Conservation (phyloP, 2,329 filamentous ascomycete species). For the Beauveria brongniartii region DNA sequence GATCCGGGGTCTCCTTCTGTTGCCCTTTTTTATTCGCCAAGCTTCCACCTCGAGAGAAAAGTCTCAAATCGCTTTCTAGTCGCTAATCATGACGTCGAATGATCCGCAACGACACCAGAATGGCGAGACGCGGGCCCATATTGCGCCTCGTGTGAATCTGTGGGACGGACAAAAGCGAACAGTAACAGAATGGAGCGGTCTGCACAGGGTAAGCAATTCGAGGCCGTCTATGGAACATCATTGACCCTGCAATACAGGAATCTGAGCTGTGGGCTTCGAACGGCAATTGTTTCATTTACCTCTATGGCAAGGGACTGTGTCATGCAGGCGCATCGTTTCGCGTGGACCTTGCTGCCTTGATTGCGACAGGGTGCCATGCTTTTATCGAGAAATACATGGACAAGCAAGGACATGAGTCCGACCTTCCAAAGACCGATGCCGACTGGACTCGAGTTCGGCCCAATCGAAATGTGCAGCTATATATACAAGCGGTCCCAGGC, state of each 20-base stretch:
- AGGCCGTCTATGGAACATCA: not conserved
- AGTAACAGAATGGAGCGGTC: not conserved
- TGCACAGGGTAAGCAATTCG: conserved; percentile 6
- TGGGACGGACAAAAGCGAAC: conserved; percentile 7
- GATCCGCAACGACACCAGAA: not conserved
- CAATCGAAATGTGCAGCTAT: conserved; percentile 46
- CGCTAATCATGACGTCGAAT: not conserved
- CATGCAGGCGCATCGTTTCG: conserved; percentile 59
- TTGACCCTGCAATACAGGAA: conserved; percentile 41
- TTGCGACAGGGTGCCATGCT: conserved; percentile 49
- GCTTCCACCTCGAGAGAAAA: not conserved
- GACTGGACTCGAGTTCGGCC: conserved; percentile 26
- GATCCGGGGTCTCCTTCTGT: not conserved
- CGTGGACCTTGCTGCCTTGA: conserved; percentile 50
- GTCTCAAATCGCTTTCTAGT: not conserved
- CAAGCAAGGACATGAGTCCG: conserved; percentile 19
- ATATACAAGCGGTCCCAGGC: conserved; percentile 58
- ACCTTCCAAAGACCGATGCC: conserved; percentile 16
- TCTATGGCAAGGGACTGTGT: conserved; percentile 59
- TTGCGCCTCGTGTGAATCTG: not conserved
- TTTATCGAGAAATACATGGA: conserved; percentile 48
- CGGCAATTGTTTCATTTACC: conserved; percentile 62
- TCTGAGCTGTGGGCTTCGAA: conserved; percentile 60
- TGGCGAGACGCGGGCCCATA: not conserved
- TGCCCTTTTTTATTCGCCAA: not conserved